Evolutionary conservation across 805 yeast genomes (phyloP).

Genomic region (Kregervanrija delftensis): DNA sequence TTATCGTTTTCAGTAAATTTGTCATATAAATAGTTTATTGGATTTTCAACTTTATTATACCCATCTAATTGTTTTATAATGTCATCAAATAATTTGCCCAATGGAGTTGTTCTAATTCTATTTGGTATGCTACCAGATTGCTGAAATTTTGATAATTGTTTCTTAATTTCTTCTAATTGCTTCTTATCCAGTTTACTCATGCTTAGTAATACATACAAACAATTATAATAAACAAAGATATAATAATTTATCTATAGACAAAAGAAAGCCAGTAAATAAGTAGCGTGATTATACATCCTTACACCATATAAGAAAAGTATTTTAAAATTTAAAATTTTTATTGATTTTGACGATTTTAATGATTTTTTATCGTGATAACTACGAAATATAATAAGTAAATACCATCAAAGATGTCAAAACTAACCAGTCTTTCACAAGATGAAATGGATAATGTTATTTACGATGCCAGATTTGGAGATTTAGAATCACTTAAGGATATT

Average conservation of each 20-base stretch:
- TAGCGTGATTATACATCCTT: too few species aligned
- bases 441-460: conserved; percentile 76
- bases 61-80: conserved; percentile 15
- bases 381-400: not conserved
- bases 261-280: not conserved
- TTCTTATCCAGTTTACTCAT: conserved; percentile 2
- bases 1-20: not conserved
- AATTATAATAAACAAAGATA: not conserved
- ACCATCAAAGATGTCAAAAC: conserved; percentile 16
- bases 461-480: conserved; percentile 85
- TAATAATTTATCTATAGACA: not conserved
- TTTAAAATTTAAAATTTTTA: not conserved
- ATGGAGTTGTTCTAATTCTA: conserved; percentile 23
- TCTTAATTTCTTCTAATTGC: conserved; percentile 14
- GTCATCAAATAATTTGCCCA: conserved; percentile 27
- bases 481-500: conserved; percentile 64
- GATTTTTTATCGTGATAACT: not conserved
- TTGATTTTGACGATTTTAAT: not conserved
- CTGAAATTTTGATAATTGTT: conserved; percentile 17
- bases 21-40: conserved; percentile 6
- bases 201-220: not conserved
- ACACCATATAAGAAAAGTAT: not conserved
- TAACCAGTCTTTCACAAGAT: conserved; percentile 47
- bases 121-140: conserved; percentile 17
- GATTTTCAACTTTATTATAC: conserved; percentile 5